Evolutionary conservation across 2,329 filamentous ascomycete species (phyloP).

Genomic region (Mycosphaerella sp.): DNA sequence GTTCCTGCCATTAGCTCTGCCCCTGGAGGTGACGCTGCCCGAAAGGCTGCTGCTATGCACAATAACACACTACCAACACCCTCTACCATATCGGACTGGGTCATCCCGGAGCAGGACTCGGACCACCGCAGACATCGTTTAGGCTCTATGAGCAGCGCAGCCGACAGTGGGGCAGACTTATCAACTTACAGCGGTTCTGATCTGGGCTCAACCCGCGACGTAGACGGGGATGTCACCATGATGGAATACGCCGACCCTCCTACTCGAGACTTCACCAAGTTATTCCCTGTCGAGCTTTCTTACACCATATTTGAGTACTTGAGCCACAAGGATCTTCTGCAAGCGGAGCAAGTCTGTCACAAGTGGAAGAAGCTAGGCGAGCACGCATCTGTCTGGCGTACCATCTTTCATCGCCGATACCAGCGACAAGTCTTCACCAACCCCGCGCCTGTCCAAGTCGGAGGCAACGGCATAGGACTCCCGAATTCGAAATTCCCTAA

Average conservation of each 20-base stretch:
- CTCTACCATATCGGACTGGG: background rate
- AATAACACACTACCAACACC: slow-evolving; percentile 14
- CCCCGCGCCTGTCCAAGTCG: slow-evolving; percentile 43
- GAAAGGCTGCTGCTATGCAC: slow-evolving; percentile 27
- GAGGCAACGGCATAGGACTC: slow-evolving; percentile 47
- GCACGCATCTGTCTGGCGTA: slow-evolving; percentile 56
- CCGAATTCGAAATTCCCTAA: slow-evolving; percentile 43
- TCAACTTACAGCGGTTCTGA: slow-evolving; percentile 24
- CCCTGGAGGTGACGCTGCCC: slow-evolving; percentile 30
- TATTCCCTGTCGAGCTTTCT: slow-evolving; percentile 54
- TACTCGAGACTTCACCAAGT: slow-evolving; percentile 33
- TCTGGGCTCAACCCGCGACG: slow-evolving; percentile 23
- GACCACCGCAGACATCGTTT: slow-evolving; percentile 23
- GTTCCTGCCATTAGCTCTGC: slow-evolving; percentile 15
- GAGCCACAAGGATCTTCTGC: slow-evolving; percentile 51
- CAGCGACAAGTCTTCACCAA: slow-evolving; percentile 41
- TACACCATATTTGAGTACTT: slow-evolving; percentile 55
- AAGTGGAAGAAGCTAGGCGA: slow-evolving; percentile 51
- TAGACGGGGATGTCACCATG: slow-evolving; percentile 31
- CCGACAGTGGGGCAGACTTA: slow-evolving; percentile 35
- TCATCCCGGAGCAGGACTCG: slow-evolving; percentile 14
- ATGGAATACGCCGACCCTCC: slow-evolving; percentile 6
- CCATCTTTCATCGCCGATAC: slow-evolving; percentile 54
- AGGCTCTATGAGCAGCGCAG: slow-evolving; percentile 31
- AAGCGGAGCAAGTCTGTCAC: slow-evolving; percentile 51